Conservation (phyloP, 495 filamentous ascomycete species). For the Lindgomyces ingoldianus region DNA sequence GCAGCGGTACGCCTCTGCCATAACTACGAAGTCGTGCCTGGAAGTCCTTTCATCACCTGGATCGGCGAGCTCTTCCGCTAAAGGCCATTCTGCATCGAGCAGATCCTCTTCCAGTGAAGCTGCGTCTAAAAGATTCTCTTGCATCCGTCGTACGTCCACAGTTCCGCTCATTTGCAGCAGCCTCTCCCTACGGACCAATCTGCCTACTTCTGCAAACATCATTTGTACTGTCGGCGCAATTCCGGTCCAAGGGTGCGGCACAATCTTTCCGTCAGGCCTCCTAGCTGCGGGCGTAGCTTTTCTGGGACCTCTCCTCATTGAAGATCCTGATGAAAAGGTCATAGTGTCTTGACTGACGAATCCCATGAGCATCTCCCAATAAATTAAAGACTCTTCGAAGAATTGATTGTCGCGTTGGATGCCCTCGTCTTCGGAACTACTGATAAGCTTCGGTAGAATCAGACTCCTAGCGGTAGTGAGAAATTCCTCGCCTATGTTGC, state of each 20-base stretch:
- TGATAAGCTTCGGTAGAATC: constrained; percentile 30
- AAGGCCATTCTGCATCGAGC: constrained; percentile 52
- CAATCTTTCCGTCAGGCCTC: constrained; percentile 32
- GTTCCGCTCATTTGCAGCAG: constrained; percentile 28
- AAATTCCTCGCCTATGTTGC: constrained; percentile 49
- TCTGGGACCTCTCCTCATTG: constrained; percentile 38
- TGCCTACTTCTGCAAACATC: constrained; percentile 57
- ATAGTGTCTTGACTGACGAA: constrained; percentile 52
- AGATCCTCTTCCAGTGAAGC: constrained; percentile 55
- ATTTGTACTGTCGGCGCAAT: constrained; percentile 58
- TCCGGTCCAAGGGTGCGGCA: constrained; percentile 61
- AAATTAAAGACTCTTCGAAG: constrained; percentile 60
- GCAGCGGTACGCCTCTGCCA: constrained; percentile 60
- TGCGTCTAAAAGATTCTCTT: constrained; percentile 52
- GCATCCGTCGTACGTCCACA: constrained; percentile 22
- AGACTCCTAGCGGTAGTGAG: constrained; percentile 35
- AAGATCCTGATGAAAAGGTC: constrained; percentile 39
- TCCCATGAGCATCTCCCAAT: constrained; percentile 63
- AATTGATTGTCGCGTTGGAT: constrained; percentile 56
- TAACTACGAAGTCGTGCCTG: constrained; percentile 58
- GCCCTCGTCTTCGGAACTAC: constrained; percentile 36
- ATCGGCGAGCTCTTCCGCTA: constrained; percentile 53
- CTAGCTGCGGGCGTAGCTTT: constrained; percentile 9
- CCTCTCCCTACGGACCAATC: constrained; percentile 55
- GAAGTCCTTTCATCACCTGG: constrained; percentile 59